Conservation (phyloP, 257 asterid species). For the Anisodus tanguticus region DNA sequence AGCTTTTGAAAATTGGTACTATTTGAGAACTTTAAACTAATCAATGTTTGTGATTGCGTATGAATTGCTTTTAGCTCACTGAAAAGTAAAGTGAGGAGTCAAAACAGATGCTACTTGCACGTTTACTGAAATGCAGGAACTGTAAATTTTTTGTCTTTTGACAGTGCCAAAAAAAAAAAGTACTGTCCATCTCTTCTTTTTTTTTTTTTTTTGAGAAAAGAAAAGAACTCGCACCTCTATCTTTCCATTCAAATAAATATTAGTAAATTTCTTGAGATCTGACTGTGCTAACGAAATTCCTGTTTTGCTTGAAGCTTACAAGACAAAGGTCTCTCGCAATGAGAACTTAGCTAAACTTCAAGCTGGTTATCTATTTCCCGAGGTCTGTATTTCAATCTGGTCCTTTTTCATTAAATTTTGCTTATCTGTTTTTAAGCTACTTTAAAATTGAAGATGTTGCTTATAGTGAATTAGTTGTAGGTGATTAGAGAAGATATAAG, state of each 20-base stretch:
- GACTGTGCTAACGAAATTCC: constrained; percentile 34
- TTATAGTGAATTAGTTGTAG: neutral
- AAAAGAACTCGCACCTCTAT: neutral
- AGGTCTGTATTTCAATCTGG: constrained; percentile 51
- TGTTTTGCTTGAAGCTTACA: constrained; percentile 63
- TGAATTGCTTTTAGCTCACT: neutral
- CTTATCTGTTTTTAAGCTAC: constrained; percentile 29
- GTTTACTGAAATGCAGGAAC: neutral
- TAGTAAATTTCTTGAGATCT: neutral
- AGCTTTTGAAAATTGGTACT: neutral
- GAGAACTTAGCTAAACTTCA: constrained; percentile 88
- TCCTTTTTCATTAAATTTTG: constrained; percentile 27
- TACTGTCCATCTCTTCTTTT: neutral
- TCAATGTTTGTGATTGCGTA: neutral
- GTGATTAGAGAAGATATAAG: neutral
- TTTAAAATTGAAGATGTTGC: constrained; percentile 1
- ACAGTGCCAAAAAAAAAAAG: neutral
- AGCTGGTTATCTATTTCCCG: constrained; percentile 98
- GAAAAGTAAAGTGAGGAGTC: neutral
- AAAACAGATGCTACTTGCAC: neutral
- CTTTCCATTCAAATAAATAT: neutral
- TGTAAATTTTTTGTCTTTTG: neutral
- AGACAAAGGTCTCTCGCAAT: constrained; percentile 80
- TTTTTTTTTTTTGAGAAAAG: no score
- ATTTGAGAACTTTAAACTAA: constrained; percentile 6